phyloP scores from a whole-genome alignment of 768 basidiomycete genomes.

The Amanita pallidorosea region DNA sequence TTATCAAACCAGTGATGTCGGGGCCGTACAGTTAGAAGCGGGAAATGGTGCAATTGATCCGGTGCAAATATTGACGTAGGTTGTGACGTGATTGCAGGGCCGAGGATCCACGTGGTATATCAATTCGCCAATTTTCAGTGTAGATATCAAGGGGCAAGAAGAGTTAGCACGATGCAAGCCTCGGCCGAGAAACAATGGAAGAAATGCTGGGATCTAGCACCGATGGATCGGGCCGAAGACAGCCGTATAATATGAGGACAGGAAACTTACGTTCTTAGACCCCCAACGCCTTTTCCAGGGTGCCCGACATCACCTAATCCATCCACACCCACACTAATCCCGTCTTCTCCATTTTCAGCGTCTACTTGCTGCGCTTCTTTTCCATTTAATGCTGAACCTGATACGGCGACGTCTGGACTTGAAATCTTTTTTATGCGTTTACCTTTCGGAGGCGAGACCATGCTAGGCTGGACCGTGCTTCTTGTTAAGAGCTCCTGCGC shows the following conservation, averaged over 20 bases:
- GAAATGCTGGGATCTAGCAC: neutral
- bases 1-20: neutral
- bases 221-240: neutral
- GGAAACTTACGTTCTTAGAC: slow-evolving; percentile 26
- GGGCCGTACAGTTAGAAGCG: neutral
- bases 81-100: neutral
- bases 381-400: slow-evolving; percentile 18
- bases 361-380: slow-evolving; percentile 33
- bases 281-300: slow-evolving; percentile 18
- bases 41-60: neutral
- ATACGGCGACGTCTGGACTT: slow-evolving; percentile 8
- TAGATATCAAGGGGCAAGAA: slow-evolving; percentile 1
- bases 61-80: neutral
- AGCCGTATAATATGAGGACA: neutral
- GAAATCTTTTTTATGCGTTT: slow-evolving; percentile 15
- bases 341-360: slow-evolving; percentile 22
- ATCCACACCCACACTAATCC: slow-evolving; percentile 36
- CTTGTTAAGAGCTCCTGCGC: neutral
- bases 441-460: slow-evolving; percentile 9
- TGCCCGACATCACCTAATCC: slow-evolving; percentile 29
- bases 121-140: neutral
- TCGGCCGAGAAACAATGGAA: neutral
- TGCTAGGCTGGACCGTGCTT: neutral
- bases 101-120: neutral
- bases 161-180: slow-evolving; percentile 3